Percentiles rank a stretch among this genome's conserved stretches.
These are phyloP conservation scores for Helicocarpus griseus DNA, from an alignment of 2,329 filamentous ascomycete species.

Conservation along the genomic window DNA sequence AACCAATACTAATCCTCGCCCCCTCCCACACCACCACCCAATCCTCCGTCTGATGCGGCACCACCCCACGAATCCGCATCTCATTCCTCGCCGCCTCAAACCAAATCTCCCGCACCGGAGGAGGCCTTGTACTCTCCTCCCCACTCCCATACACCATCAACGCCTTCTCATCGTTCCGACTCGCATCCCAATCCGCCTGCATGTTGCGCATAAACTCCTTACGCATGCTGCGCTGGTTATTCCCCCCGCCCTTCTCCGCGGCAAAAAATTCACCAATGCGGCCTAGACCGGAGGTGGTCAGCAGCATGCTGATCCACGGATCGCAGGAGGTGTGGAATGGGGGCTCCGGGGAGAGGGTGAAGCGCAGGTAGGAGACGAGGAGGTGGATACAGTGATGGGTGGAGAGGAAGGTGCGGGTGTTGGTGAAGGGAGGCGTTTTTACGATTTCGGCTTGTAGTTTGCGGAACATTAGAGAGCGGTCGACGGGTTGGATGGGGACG, in stretches of 20 bases:
- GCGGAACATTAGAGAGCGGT: slow-evolving; percentile 28
- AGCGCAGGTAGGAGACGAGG: slow-evolving; percentile 29
- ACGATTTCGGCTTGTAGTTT: slow-evolving; percentile 29
- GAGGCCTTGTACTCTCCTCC: slow-evolving; percentile 19
- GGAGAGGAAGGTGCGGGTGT: slow-evolving; percentile 29
- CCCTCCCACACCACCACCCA: slow-evolving; percentile 24
- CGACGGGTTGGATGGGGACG: slow-evolving; percentile 25
- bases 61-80: slow-evolving; percentile 19
- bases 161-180: slow-evolving; percentile 30
- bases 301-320: slow-evolving; percentile 32
- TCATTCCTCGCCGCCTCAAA: slow-evolving; percentile 28
- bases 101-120: slow-evolving; percentile 28
- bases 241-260: slow-evolving; percentile 33
- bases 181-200: slow-evolving; percentile 27
- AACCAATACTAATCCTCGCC: slow-evolving; percentile 28
- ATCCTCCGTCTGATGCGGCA: slow-evolving; percentile 26
- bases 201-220: slow-evolving; percentile 37
- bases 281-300: slow-evolving; percentile 29
- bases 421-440: slow-evolving; percentile 30
- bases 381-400: slow-evolving; percentile 35
- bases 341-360: slow-evolving; percentile 27
- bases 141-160: slow-evolving; percentile 26
- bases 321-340: slow-evolving; percentile 20
- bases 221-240: slow-evolving; percentile 30
- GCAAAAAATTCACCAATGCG: slow-evolving; percentile 35